phyloP scores from a whole-genome alignment of 768 basidiomycete species.

The Termitomyces sp. region DNA sequence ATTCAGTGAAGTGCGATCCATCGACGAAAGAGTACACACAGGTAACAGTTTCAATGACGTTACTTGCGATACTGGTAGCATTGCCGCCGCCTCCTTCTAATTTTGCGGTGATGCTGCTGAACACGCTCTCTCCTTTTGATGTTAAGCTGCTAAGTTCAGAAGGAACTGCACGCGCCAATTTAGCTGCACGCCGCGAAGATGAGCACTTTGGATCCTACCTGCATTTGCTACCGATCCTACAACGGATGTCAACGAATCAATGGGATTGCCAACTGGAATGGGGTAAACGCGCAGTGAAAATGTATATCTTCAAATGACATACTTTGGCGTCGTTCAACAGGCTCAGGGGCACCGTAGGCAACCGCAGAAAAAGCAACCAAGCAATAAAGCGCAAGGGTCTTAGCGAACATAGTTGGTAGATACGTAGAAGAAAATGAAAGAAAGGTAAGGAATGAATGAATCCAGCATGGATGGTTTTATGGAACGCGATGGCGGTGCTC shows the following conservation, averaged over 20 bases:
- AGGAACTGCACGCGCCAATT: conserved; percentile 18
- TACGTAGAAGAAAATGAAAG: not conserved
- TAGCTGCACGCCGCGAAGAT: not conserved
- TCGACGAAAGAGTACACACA: conserved; percentile 17
- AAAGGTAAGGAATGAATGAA: conserved; percentile 7
- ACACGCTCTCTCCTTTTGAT: too few relatives aligned
- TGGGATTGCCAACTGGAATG: conserved; percentile 27
- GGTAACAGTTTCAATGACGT: conserved; percentile 32
- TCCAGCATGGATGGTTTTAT: too few relatives aligned
- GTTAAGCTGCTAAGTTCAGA: conserved; percentile 25
- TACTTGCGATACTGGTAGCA: conserved; percentile 24
- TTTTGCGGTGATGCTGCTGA: too few relatives aligned
- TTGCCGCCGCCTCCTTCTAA: too few relatives aligned
- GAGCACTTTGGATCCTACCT: conserved; percentile 15
- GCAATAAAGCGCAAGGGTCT: conserved; percentile 28
- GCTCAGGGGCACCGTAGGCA: conserved; percentile 28
- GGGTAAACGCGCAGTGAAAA: not conserved
- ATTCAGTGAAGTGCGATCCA: conserved; percentile 11
- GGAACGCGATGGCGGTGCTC: not conserved
- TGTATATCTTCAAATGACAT: conserved; percentile 7
- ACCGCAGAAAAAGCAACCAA: conserved; percentile 27
- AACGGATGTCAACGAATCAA: conserved; percentile 32
- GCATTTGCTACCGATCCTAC: conserved; percentile 22
- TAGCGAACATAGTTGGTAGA: conserved; percentile 32
- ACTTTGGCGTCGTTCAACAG: conserved; percentile 38